Percentiles rank a stretch among this genome's conserved stretches.
phyloP scores from a whole-genome alignment of 2,329 filamentous ascomycete genomes.

The Colletotrichum brevisporum region DNA sequence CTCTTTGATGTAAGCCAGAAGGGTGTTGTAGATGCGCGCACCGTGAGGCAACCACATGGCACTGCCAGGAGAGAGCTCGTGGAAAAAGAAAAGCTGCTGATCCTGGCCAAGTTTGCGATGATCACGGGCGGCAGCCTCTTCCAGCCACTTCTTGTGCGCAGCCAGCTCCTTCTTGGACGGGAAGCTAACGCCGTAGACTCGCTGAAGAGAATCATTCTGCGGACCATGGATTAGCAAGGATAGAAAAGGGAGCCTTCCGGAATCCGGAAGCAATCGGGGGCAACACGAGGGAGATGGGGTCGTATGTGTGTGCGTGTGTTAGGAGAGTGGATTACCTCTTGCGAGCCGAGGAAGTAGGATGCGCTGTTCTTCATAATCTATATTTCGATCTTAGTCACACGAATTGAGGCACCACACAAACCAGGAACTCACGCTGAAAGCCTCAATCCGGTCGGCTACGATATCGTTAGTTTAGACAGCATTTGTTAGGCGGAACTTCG shows the following conservation, averaged over 20 bases:
- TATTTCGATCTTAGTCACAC: constrained; percentile 46
- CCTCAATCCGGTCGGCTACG: constrained; percentile 84
- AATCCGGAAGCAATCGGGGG: too few species aligned
- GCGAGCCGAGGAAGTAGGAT: constrained; percentile 95
- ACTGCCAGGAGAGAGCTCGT: constrained; percentile 92
- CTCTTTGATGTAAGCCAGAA: constrained; percentile 84
- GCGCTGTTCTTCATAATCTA: constrained; percentile 71
- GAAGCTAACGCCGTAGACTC: constrained; percentile 95
- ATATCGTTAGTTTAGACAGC: constrained; percentile 63
- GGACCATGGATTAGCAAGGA: neutral
- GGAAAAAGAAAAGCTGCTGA: constrained; percentile 98
- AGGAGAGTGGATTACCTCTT: constrained; percentile 61
- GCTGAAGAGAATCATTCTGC: constrained; percentile 92
- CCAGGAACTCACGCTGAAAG: constrained; percentile 80
- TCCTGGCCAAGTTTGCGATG: constrained; percentile 94
- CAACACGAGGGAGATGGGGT: too few species aligned
- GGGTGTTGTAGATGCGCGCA: constrained; percentile 91
- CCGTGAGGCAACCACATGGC: constrained; percentile 95
- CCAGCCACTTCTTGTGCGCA: constrained; percentile 94
- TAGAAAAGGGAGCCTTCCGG: neutral
- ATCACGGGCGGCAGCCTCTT: constrained; percentile 98
- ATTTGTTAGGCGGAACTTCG: neutral
- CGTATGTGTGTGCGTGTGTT: neutral
- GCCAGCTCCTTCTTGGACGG: constrained; percentile 96
- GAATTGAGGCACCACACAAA: neutral